Percentiles rank a stretch among this genome's conserved stretches.
Evolutionary conservation across 106 monocot genomes (phyloP).

Genomic region (Alisma plantagoaquatica): DNA sequence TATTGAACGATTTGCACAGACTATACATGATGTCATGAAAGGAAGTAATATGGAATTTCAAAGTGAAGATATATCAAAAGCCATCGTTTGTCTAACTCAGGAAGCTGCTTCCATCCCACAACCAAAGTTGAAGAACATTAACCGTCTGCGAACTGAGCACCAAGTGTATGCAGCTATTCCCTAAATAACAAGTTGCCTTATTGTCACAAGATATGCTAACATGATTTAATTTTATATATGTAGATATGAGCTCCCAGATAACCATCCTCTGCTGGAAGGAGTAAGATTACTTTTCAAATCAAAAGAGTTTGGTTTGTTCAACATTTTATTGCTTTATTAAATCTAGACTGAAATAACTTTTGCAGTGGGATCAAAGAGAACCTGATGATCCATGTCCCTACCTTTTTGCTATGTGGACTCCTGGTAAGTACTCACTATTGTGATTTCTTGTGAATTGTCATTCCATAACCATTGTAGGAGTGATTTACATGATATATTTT

Average conservation of each 20-base stretch:
- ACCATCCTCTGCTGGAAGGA: constrained; percentile 42
- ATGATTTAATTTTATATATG: constrained; percentile 3
- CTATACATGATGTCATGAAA: constrained; percentile 35
- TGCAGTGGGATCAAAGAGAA: constrained; percentile 43
- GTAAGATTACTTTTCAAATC: constrained; percentile 33
- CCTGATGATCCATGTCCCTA: constrained; percentile 55
- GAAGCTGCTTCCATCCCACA: constrained; percentile 60
- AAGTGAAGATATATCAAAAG: constrained; percentile 42
- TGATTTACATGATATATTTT: too few relatives aligned
- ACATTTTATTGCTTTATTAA: too few relatives aligned
- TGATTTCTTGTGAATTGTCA: too few relatives aligned
- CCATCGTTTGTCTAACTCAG: constrained; percentile 41
- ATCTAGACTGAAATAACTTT: constrained; percentile 1
- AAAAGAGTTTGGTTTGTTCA: too few relatives aligned
- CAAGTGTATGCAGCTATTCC: constrained; percentile 41
- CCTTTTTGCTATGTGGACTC: constrained; percentile 49
- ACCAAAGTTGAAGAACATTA: constrained; percentile 63
- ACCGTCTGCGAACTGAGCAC: constrained; percentile 62
- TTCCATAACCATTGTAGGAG: too few relatives aligned
- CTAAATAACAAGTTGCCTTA: too few relatives aligned
- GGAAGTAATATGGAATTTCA: constrained; percentile 27
- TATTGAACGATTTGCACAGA: constrained; percentile 40
- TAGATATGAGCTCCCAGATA: constrained; percentile 81
- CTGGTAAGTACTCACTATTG: constrained; percentile 38
- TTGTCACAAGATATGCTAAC: too few relatives aligned